phyloP scores from a whole-genome alignment of 306 rosid species.

The Prunus fruticosa region DNA sequence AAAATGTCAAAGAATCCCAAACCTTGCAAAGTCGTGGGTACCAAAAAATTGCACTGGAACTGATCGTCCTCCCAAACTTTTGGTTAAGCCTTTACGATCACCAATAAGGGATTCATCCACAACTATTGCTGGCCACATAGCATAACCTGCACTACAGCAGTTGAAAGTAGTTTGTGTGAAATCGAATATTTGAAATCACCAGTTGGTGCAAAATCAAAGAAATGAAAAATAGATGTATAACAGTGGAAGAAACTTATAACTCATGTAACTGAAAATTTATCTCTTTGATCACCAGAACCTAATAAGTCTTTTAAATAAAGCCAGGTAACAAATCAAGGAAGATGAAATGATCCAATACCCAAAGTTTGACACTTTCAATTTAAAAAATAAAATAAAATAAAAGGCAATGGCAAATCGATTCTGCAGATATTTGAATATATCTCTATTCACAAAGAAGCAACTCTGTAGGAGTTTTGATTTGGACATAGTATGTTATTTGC shows the following conservation, averaged over 20 bases:
- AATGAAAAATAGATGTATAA: constrained; percentile 9
- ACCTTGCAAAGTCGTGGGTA: constrained; percentile 99
- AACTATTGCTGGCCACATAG: constrained; percentile 99
- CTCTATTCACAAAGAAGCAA: background rate
- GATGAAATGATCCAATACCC: background rate
- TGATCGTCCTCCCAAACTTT: constrained; percentile 61
- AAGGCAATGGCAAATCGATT: background rate
- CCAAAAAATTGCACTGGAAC: constrained; percentile 97
- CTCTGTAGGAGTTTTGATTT: background rate
- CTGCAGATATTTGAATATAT: background rate
- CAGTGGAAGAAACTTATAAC: constrained; percentile 3
- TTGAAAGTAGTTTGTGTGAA: constrained; percentile 15
- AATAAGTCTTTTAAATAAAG: background rate
- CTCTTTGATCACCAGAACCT: background rate
- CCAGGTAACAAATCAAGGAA: background rate
- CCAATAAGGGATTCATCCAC: constrained; percentile 86
- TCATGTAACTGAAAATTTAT: background rate
- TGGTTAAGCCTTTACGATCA: constrained; percentile 75
- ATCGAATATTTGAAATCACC: background rate
- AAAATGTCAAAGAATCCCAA: constrained; percentile 28
- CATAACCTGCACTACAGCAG: constrained; percentile 70
- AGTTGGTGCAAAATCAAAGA: constrained; percentile 11
- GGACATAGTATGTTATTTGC: background rate
- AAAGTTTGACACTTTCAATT: background rate
- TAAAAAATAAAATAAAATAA: background rate